Evolutionary conservation across 2,329 filamentous ascomycete genomes (phyloP), one percentile per base, ranked within the genome.

Genomic region (Colletotrichum destructivum): DNA sequence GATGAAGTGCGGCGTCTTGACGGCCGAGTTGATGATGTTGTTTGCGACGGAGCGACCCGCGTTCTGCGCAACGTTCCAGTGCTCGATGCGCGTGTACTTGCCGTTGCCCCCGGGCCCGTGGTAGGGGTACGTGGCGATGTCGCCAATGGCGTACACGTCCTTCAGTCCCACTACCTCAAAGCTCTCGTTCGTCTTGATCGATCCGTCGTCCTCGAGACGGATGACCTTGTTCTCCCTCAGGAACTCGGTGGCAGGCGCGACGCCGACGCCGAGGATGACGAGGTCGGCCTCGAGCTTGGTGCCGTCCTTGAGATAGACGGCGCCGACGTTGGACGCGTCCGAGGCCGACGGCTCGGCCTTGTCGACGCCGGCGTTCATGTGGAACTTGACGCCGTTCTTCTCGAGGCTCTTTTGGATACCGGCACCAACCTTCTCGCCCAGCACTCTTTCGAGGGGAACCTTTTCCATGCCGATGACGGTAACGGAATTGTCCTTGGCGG

Each of bases 41-140:
- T 87, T 87, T 2, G 95, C 96, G 1, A 93, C 96, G 31, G 89
- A 88, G 54, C 96, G 93, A 3, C 96, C 96, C 2, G 94, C 88
- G 78, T 98, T 98, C 79, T 98, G 96, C 5, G 96, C 96, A 3
- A 99, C 96, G 82, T 98, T 96, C 96, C 96, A 99, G 81, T 99
- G 96, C 86, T 99, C 96, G 79, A 98, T 98, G 74, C 96, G 92
- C 0, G 93, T 90, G 21, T 88, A 87, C 55, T 87, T 87, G 73
- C 93, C 94, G 18, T 92, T 88, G 35, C 94, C 92, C 31, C 94
- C 95, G 0, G 96, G 96, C 1, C 96, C 96, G 80, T 94, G 89
- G 85, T 99, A 99, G 0, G 96, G 96, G 82, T 94, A 98, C 0
- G 93, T 95, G 15, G 96, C 95, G 73, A 99, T 98, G 80, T 99